Conservation (phyloP, 2,329 filamentous ascomycete species). For the Venturia pyrina region DNA sequence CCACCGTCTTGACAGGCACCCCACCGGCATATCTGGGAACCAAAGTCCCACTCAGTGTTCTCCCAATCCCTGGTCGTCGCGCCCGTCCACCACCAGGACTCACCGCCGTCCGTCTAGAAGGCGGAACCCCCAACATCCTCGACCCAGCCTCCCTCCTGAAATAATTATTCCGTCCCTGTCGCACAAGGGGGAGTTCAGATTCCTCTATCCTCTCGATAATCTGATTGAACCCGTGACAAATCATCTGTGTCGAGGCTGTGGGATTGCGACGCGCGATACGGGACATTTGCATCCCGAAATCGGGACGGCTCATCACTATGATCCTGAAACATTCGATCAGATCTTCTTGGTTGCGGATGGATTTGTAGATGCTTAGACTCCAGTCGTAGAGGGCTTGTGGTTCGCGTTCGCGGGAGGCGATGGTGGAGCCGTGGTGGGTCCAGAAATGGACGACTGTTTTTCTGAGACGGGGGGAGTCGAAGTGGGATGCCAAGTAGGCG, state of each 20-base stretch:
- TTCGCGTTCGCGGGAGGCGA: background rate
- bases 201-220: background rate
- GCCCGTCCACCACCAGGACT: background rate
- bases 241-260: background rate
- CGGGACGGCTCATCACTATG: background rate
- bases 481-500: background rate
- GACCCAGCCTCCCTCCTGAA: background rate
- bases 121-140: background rate
- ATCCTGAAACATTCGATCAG: background rate
- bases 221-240: background rate
- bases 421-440: constrained; percentile 1
- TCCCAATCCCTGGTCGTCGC: background rate
- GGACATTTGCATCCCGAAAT: background rate
- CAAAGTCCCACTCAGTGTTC: background rate
- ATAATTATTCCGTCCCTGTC: background rate
- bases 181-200: background rate
- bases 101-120: background rate
- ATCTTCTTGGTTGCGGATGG: constrained; percentile 4
- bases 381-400: background rate
- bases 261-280: background rate
- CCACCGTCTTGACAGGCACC: background rate
- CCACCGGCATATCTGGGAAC: background rate
- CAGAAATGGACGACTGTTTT: background rate
- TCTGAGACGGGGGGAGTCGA: background rate
- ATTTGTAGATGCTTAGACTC: background rate